phyloP scores from a whole-genome alignment of 345 rosid species.

The Hypericum perforatum region DNA sequence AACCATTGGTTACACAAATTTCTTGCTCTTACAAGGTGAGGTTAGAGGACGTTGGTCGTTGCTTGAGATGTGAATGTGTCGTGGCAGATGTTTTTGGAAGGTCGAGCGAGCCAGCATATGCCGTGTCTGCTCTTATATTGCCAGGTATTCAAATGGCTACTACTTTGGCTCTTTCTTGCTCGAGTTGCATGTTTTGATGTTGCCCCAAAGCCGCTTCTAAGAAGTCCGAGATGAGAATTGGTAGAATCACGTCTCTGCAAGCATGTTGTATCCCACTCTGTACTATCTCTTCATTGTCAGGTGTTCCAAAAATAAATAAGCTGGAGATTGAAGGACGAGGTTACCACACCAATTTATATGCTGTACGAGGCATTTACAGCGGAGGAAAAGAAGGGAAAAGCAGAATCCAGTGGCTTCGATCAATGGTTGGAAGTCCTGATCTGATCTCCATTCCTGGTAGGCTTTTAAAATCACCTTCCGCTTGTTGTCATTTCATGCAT shows the following conservation, averaged over 20 bases:
- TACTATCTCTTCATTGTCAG: conserved; percentile 22
- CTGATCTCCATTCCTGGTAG: conserved; percentile 89
- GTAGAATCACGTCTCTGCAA: too few relatives aligned
- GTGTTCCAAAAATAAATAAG: conserved; percentile 75
- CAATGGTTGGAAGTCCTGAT: conserved; percentile 98
- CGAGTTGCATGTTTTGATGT: not conserved
- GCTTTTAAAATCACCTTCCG: not conserved
- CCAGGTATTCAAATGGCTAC: conserved; percentile 44
- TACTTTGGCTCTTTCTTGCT: not conserved
- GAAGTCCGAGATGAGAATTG: too few relatives aligned
- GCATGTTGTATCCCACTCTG: too few relatives aligned
- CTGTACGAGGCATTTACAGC: conserved; percentile 68
- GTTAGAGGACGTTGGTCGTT: conserved; percentile 70
- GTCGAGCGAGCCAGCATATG: conserved; percentile 69
- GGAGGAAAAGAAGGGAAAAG: conserved; percentile 98
- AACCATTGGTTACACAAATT: conserved; percentile 47
- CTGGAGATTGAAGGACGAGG: conserved; percentile 95
- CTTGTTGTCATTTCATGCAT: too few relatives aligned
- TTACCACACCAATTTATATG: conserved; percentile 84
- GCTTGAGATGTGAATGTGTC: conserved; percentile 84
- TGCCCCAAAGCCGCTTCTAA: too few relatives aligned
- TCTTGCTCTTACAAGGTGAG: conserved; percentile 80
- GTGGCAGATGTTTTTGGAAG: conserved; percentile 91
- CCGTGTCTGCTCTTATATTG: conserved; percentile 56
- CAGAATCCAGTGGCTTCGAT: conserved; percentile 89